These are phyloP conservation scores for Medicago lupulina DNA, from an alignment of 306 rosid genomes.

Conservation along the genomic window DNA sequence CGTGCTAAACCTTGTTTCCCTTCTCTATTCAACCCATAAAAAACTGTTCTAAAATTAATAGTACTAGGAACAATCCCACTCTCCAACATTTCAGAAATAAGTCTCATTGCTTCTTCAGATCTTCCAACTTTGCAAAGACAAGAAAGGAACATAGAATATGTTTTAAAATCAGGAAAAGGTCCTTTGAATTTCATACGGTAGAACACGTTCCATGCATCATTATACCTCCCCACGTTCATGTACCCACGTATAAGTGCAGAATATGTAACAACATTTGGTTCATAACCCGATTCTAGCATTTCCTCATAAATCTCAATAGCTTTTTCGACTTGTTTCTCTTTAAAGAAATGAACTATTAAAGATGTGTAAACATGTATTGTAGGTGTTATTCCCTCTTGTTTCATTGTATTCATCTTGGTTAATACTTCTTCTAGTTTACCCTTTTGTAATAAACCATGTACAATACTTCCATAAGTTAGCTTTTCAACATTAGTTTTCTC, in stretches of 20 bases:
- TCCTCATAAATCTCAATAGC: conserved; percentile 61
- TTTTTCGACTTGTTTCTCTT: conserved; percentile 63
- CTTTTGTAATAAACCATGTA: conserved; percentile 73
- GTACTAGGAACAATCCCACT: conserved; percentile 82
- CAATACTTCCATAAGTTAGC: conserved; percentile 78
- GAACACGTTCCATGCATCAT: conserved; percentile 78
- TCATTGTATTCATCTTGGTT: conserved; percentile 70
- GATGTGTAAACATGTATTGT: conserved; percentile 86
- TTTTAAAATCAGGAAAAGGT: conserved; percentile 77
- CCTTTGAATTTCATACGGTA: conserved; percentile 71
- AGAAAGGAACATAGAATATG: conserved; percentile 76
- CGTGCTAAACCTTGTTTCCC: conserved; percentile 78
- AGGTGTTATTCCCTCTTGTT: conserved; percentile 60
- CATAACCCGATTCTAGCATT: conserved; percentile 71
- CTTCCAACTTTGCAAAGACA: conserved; percentile 70
- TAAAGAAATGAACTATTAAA: conserved; percentile 67
- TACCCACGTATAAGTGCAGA: conserved; percentile 76
- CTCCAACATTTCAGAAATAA: conserved; percentile 66
- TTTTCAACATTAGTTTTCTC: conserved; percentile 57
- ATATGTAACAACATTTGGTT: conserved; percentile 73
- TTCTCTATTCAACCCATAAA: conserved; percentile 78
- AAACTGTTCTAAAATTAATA: conserved; percentile 73
- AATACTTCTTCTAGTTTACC: conserved; percentile 73
- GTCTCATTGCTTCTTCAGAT: conserved; percentile 82
- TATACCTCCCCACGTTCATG: conserved; percentile 64